Evolutionary conservation across 306 rosid species (phyloP).

Genomic region (Quercus dentata): DNA sequence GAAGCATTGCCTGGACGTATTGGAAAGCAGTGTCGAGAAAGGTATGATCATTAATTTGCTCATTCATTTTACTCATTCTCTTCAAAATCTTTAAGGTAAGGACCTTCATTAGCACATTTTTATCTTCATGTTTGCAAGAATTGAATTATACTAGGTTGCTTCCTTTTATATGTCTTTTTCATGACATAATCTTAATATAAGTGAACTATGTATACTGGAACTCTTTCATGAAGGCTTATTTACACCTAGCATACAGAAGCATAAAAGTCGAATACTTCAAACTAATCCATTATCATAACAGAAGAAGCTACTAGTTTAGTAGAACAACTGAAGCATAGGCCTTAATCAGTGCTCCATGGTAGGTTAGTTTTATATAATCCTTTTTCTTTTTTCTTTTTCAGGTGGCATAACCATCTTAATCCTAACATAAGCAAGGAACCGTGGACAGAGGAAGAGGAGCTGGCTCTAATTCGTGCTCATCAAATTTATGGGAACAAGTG

Average conservation of each 20-base stretch:
- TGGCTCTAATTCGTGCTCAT: slow-evolving; percentile 92
- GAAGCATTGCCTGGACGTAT: slow-evolving; percentile 91
- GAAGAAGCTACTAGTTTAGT: background rate
- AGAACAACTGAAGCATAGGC: too few species aligned
- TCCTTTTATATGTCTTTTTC: background rate
- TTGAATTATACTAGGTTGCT: background rate
- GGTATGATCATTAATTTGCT: slow-evolving; percentile 45
- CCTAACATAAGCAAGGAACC: slow-evolving; percentile 96
- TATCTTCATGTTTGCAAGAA: background rate
- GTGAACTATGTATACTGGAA: background rate
- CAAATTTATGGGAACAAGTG: slow-evolving; percentile 88
- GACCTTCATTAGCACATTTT: too few species aligned
- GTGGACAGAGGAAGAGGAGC: slow-evolving; percentile 97
- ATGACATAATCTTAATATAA: background rate
- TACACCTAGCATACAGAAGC: background rate
- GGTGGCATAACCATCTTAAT: slow-evolving; percentile 99
- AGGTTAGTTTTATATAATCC: background rate
- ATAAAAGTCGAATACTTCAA: background rate
- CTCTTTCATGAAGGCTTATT: background rate
- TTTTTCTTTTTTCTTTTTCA: slow-evolving; percentile 4
- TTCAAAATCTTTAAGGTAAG: background rate
- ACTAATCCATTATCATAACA: background rate
- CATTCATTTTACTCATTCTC: background rate
- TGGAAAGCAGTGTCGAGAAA: slow-evolving; percentile 99
- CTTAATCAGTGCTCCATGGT: background rate